Conservation (phyloP, 805 yeast species). For the Ogataea pini region DNA sequence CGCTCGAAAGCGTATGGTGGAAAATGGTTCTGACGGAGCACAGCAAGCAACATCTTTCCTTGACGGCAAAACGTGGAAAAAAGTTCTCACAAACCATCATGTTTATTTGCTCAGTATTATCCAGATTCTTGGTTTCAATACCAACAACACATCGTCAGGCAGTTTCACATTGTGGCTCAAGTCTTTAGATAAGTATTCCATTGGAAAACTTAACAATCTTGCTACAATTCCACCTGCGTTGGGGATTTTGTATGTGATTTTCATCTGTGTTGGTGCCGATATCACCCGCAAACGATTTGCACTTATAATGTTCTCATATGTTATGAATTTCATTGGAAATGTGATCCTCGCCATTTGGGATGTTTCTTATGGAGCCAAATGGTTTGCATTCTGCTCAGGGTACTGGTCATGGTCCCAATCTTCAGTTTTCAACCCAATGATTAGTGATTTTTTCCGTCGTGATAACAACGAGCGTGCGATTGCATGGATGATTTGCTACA, state of each 20-base stretch:
- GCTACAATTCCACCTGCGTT: constrained; percentile 59
- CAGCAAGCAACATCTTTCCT: constrained; percentile 37
- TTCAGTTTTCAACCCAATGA: constrained; percentile 59
- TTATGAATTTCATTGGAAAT: constrained; percentile 56
- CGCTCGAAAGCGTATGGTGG: constrained; percentile 45
- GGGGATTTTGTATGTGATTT: constrained; percentile 51
- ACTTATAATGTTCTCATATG: constrained; percentile 53
- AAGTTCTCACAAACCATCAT: constrained; percentile 57
- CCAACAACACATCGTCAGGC: constrained; percentile 57
- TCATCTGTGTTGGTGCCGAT: constrained; percentile 54
- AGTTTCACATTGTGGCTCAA: constrained; percentile 64
- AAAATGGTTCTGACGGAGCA: constrained; percentile 33
- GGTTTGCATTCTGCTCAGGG: constrained; percentile 63
- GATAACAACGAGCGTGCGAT: constrained; percentile 58
- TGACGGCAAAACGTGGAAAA: constrained; percentile 50
- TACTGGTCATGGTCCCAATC: constrained; percentile 66
- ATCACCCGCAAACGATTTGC: constrained; percentile 53
- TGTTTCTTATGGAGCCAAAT: constrained; percentile 56
- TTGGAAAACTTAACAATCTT: constrained; percentile 48
- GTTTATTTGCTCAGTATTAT: constrained; percentile 56
- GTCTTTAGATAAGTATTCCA: constrained; percentile 44
- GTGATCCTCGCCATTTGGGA: constrained; percentile 59
- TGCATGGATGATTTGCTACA: constrained; percentile 55
- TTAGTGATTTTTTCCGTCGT: constrained; percentile 56
- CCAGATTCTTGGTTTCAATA: constrained; percentile 64